Evolutionary conservation across 225 moss, liverwort and hornwort genomes (phyloP), one percentile per base, ranked within the genome.

Genomic region (Ulota crispa): DNA sequence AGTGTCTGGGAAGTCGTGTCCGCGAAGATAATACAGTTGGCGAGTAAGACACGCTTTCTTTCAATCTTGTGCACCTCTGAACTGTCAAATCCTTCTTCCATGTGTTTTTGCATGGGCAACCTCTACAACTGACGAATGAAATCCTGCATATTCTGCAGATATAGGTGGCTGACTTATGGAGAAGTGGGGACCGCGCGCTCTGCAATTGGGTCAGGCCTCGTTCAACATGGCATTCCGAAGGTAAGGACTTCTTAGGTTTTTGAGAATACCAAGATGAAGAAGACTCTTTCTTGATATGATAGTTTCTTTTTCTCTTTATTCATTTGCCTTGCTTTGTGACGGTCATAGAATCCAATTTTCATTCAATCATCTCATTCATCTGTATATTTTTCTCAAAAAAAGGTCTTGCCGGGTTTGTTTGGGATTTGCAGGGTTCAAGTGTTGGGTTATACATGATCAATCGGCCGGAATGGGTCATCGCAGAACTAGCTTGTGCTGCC

Each of bases 131-230:
- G 55, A 75, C 15, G 27, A 67, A 31, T 32, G 42, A 70, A 53
- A 21, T 72, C 50, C 30, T 80, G 65, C 60, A 59, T 78, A 70
- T 66, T 32, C 36, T 85, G 55, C 92, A 92, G 92, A 65, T 92
- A 93, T 42, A 87, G 85, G 78, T 99, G 98, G 98, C 85, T 93
- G 91, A 95, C 98, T 55, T 99, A 93, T 83, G 94, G 98, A 73
- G 95, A 94, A 81, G 94, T 88, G 36, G 95, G 91, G 28, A 73
- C 91, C 26, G 83, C 83, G 62, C 92, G 94, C 36, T 68, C 93
- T 79, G 98, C 94, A 39, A 88, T 99, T 77, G 98, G 98, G 64
- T 93, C 98, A 39, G 94, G 83, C 43, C 87, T 99, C 55, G 83
- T 99, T 56, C 88, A 87, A 76, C 91, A 87, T 83, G 95, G 93